Conservation (phyloP, 192 early-diverging fungal genomes). For the Jimgerdemannia lactiflua region DNA sequence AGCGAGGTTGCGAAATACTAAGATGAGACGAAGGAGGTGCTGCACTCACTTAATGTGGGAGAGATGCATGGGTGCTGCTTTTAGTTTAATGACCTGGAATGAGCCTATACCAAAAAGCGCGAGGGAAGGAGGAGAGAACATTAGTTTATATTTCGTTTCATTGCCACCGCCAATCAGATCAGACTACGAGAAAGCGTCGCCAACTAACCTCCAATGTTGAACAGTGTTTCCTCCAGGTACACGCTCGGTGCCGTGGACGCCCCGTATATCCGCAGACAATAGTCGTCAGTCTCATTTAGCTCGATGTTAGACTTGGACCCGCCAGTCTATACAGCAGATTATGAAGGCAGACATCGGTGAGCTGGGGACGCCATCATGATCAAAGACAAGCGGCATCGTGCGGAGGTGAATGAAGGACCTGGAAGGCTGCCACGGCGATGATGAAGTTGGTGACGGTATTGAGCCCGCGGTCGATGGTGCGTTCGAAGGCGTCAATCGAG, state of each 20-base stretch:
- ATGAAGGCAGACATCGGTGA: neutral
- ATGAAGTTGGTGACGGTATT: neutral
- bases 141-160: no score
- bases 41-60: slow-evolving; percentile 22
- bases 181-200: neutral
- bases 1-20: neutral
- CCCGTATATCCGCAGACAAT: slow-evolving; percentile 28
- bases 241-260: slow-evolving; percentile 5
- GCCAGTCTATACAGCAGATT: neutral
- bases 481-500: slow-evolving; percentile 27
- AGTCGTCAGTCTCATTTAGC: slow-evolving; percentile 6
- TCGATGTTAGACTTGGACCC: slow-evolving; percentile 13
- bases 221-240: slow-evolving; percentile 25
- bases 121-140: no score
- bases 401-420: neutral
- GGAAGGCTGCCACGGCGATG: slow-evolving; percentile 15
- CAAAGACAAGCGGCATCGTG: neutral
- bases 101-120: slow-evolving; percentile 7
- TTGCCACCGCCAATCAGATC: neutral
- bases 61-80: slow-evolving; percentile 31
- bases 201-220: slow-evolving; percentile 16
- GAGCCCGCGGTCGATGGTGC: slow-evolving; percentile 6
- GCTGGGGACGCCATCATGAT: no score
- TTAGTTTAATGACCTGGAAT: slow-evolving; percentile 23
- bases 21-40: neutral